phyloP scores from a whole-genome alignment of 441 rosid species.

The Euphorbia schlechtendalii region DNA sequence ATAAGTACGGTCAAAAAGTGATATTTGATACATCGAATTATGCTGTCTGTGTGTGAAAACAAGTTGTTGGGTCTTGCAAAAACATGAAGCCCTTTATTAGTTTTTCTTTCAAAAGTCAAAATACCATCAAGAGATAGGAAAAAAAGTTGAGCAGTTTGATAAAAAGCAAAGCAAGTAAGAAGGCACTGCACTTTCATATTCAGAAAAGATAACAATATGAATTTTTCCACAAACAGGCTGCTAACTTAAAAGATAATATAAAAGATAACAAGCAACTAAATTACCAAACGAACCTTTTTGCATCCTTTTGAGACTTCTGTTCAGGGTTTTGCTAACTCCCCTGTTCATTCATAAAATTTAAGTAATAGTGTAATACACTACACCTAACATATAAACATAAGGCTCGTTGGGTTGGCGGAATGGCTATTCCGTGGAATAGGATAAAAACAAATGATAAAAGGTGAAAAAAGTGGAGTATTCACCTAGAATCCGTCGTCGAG shows the following conservation, averaged over 20 bases:
- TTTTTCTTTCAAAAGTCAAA: too few relatives aligned
- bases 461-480: too few relatives aligned
- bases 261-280: background rate
- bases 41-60: background rate
- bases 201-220: background rate
- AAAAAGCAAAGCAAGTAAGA: background rate
- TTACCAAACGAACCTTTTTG: constrained; percentile 47
- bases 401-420: too few relatives aligned
- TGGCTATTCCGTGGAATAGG: too few relatives aligned
- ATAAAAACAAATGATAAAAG: too few relatives aligned
- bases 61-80: background rate
- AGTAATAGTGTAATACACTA: constrained; percentile 13
- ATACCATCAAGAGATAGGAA: background rate
- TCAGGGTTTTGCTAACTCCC: constrained; percentile 63
- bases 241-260: constrained; percentile 7
- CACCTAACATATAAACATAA: too few relatives aligned
- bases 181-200: background rate
- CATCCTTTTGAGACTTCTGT: constrained; percentile 80
- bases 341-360: constrained; percentile 24
- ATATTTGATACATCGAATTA: too few relatives aligned
- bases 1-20: background rate
- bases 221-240: background rate
- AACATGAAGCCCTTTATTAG: too few relatives aligned
- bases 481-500: too few relatives aligned
- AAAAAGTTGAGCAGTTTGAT: background rate